These are phyloP conservation scores for Secale cereale DNA, from an alignment of 176 grass and related monocot genomes.

Conservation along the genomic window DNA sequence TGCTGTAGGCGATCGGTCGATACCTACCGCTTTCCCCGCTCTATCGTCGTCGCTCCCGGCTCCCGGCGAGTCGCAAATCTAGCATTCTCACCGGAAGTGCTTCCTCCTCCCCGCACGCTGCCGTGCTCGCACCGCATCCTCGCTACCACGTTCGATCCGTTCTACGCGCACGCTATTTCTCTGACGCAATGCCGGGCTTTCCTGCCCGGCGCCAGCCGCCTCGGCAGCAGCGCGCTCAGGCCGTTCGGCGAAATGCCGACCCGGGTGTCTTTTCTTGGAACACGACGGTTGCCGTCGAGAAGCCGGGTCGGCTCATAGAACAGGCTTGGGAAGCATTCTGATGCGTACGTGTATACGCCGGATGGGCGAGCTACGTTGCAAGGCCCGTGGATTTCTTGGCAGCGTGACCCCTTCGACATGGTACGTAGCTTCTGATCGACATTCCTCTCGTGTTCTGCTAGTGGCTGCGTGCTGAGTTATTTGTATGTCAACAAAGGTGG, in stretches of 20 bases:
- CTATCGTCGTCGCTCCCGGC: not conserved
- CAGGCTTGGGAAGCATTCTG: not conserved
- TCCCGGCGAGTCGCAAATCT: not conserved
- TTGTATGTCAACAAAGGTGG: too few species aligned
- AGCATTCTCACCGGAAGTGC: not conserved
- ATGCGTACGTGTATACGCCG: not conserved
- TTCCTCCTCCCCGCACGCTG: not conserved
- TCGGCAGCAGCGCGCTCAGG: not conserved
- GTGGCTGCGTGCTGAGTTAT: not conserved
- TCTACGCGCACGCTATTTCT: not conserved
- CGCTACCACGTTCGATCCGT: not conserved
- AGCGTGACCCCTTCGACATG: not conserved
- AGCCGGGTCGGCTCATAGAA: not conserved
- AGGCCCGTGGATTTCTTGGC: not conserved
- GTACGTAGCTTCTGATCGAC: not conserved
- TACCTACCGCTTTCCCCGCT: too few species aligned
- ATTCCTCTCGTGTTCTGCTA: not conserved
- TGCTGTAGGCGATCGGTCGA: too few species aligned
- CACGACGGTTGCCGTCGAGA: not conserved
- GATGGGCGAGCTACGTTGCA: not conserved
- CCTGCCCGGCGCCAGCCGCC: too few species aligned
- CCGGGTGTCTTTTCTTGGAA: not conserved
- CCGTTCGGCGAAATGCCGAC: slow-evolving; percentile 24
- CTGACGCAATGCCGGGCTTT: not conserved
- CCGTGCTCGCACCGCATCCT: not conserved